phyloP scores from a whole-genome alignment of 1,139 yeast species.

The Torulaspora globosa region DNA sequence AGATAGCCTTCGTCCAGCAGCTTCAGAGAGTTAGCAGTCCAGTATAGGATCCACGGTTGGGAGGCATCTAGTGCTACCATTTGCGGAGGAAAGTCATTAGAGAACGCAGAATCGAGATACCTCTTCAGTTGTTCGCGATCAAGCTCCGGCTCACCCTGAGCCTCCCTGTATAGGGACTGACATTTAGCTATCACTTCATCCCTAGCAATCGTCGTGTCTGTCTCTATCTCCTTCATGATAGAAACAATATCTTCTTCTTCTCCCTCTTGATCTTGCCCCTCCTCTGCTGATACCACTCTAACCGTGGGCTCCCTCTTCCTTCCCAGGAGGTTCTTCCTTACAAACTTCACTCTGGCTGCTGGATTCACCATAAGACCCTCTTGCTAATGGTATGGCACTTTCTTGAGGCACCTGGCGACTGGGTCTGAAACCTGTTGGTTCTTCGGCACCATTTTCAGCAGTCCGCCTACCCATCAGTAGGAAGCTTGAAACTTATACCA shows the following conservation, averaged over 20 bases:
- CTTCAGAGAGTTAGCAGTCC: slow-evolving; percentile 63
- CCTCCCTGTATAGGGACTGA: slow-evolving; percentile 34
- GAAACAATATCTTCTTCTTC: slow-evolving; percentile 17
- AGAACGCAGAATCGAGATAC: slow-evolving; percentile 43
- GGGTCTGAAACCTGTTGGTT: neutral
- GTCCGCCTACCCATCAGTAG: neutral
- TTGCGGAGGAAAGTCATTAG: slow-evolving; percentile 40
- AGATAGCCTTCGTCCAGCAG: slow-evolving; percentile 39
- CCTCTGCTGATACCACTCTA: slow-evolving; percentile 16
- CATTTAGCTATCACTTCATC: slow-evolving; percentile 42
- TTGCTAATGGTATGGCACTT: neutral
- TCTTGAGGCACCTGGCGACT: neutral
- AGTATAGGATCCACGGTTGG: slow-evolving; percentile 85
- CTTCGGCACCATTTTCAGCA: neutral
- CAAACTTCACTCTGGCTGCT: slow-evolving; percentile 13
- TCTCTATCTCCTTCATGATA: slow-evolving; percentile 32
- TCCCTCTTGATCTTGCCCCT: slow-evolving; percentile 13
- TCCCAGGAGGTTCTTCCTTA: slow-evolving; percentile 31
- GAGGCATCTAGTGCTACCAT: slow-evolving; percentile 67
- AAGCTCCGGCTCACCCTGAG: slow-evolving; percentile 33
- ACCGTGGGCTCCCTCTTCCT: slow-evolving; percentile 27
- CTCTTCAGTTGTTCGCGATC: slow-evolving; percentile 38
- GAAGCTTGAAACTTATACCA: neutral
- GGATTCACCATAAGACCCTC: slow-evolving; percentile 5
- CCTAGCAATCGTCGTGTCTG: slow-evolving; percentile 44